phyloP scores from a whole-genome alignment of 2,329 filamentous ascomycete species.

The Xylariales sp. region DNA sequence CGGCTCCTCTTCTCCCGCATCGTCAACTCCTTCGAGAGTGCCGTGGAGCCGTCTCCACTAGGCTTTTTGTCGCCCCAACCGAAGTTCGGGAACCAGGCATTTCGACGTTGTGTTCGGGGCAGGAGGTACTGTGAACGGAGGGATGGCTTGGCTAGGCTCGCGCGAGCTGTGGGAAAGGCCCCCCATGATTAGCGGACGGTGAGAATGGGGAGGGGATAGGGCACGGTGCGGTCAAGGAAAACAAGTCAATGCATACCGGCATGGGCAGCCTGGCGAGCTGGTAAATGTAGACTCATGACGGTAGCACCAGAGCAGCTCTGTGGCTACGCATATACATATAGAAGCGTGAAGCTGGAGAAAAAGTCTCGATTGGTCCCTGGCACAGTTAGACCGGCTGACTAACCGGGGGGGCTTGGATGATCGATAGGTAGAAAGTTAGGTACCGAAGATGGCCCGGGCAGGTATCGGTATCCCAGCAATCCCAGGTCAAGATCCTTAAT shows the following conservation, averaged over 20 bases:
- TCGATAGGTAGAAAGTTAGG: too few relatives aligned
- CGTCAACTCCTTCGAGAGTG: conserved; percentile 23
- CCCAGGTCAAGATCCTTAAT: not conserved
- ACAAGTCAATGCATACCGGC: conserved; percentile 62
- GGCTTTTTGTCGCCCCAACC: conserved; percentile 30
- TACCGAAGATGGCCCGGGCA: conserved; percentile 31
- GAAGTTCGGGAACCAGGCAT: conserved; percentile 55
- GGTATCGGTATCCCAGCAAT: too few relatives aligned
- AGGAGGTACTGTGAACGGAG: conserved; percentile 45
- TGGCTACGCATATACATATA: conserved; percentile 1
- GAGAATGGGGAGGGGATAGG: not conserved
- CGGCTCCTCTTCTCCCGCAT: conserved; percentile 48
- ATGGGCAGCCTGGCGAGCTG: conserved; percentile 69
- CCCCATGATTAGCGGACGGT: conserved; percentile 23
- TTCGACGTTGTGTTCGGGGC: conserved; percentile 53
- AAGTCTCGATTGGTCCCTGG: conserved; percentile 29
- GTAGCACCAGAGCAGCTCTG: conserved; percentile 22
- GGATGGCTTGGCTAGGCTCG: conserved; percentile 42
- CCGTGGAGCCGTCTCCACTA: conserved; percentile 22
- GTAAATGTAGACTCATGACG: conserved; percentile 73
- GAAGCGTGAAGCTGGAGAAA: conserved; percentile 20
- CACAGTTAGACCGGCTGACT: not conserved
- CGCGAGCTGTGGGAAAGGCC: conserved; percentile 34
- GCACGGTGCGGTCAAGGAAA: conserved; percentile 25
- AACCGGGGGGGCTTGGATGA: too few relatives aligned